phyloP scores from a whole-genome alignment of 257 asterid genomes.

The Asclepias syriaca region DNA sequence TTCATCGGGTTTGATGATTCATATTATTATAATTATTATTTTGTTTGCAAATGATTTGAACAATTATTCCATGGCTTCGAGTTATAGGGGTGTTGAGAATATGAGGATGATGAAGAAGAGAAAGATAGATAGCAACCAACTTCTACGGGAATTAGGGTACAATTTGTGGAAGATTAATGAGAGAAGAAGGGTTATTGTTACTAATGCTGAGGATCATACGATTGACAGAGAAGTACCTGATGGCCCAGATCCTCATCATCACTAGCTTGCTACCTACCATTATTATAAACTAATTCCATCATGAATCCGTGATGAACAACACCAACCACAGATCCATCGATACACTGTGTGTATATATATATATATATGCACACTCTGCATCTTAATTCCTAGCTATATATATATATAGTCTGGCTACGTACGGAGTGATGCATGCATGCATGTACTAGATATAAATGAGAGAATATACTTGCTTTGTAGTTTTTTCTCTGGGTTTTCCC shows the following conservation, averaged over 20 bases:
- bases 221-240: conserved; percentile 36
- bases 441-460: too few relatives aligned
- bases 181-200: conserved; percentile 17
- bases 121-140: conserved; percentile 31
- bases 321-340: too few relatives aligned
- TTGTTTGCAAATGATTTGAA: conserved; percentile 11
- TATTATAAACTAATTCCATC: too few relatives aligned
- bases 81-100: conserved; percentile 22
- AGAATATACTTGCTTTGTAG: too few relatives aligned
- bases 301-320: too few relatives aligned
- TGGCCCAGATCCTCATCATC: conserved; percentile 54
- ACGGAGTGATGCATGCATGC: too few relatives aligned
- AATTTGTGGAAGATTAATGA: conserved; percentile 12
- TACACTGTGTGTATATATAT: not conserved
- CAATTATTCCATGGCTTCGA: conserved; percentile 15
- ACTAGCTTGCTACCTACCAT: conserved; percentile 21
- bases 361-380: not conserved
- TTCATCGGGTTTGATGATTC: conserved; percentile 21
- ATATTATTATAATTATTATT: conserved; percentile 1
- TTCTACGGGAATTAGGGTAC: conserved; percentile 24
- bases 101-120: conserved; percentile 8
- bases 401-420: too few relatives aligned
- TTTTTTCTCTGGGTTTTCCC: too few relatives aligned
- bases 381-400: too few relatives aligned
- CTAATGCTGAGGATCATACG: conserved; percentile 1